Percentiles rank a stretch among this genome's conserved stretches.
Conservation (phyloP, 2,329 filamentous ascomycete species). For the Pseudohalonectria lignicola region DNA sequence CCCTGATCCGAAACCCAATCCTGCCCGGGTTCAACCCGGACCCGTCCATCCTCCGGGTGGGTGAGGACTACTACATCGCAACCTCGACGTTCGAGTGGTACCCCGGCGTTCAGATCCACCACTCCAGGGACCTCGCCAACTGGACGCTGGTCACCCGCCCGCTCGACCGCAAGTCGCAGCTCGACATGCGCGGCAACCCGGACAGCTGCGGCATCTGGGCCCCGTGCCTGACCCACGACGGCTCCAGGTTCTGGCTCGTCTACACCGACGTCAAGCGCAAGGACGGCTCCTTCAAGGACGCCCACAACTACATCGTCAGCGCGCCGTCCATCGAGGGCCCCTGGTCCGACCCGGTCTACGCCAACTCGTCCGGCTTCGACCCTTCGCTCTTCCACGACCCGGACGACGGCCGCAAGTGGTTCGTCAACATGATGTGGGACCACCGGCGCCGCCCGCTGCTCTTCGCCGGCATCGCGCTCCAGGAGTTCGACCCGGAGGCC, state of each 20-base stretch:
- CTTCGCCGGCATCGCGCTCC: constrained; percentile 47
- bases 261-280: constrained; percentile 59
- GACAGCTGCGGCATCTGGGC: constrained; percentile 55
- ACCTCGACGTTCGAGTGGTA: constrained; percentile 46
- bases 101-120: constrained; percentile 43
- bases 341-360: constrained; percentile 49
- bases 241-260: constrained; percentile 47
- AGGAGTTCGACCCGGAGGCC: constrained; percentile 40
- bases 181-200: constrained; percentile 34
- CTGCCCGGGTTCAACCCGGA: constrained; percentile 44
- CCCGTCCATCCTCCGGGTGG: constrained; percentile 39
- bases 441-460: constrained; percentile 33
- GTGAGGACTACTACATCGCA: constrained; percentile 42
- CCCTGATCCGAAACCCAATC: constrained; percentile 36
- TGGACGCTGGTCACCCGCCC: constrained; percentile 37
- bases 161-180: constrained; percentile 35
- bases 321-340: constrained; percentile 42
- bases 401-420: constrained; percentile 42
- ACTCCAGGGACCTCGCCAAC: constrained; percentile 40
- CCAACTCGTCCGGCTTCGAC: constrained; percentile 53
- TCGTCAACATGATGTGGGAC: constrained; percentile 46
- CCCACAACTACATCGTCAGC: constrained; percentile 52
- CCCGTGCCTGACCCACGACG: constrained; percentile 51
- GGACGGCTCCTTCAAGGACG: constrained; percentile 54
- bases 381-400: constrained; percentile 46